phyloP scores from a whole-genome alignment of 2,329 filamentous ascomycete species.

The Mycosphaerella sp. region DNA sequence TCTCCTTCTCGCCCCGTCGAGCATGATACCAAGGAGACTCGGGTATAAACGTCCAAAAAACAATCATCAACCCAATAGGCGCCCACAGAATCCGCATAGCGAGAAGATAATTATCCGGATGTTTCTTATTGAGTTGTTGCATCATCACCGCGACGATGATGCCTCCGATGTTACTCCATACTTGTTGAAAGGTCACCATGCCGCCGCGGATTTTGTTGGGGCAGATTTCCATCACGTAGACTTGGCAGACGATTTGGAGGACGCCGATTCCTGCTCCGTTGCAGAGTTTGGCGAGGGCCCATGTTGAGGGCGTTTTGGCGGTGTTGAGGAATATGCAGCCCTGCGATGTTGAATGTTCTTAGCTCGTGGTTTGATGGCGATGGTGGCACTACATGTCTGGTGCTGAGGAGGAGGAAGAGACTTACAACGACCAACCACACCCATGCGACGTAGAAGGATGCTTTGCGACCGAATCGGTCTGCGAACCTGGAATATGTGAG shows the following conservation, averaged over 20 bases:
- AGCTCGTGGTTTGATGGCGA: not conserved
- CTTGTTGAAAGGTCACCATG: conserved; percentile 6
- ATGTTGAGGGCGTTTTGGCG: conserved; percentile 3
- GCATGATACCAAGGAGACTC: conserved; percentile 8
- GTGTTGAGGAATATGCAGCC: conserved; percentile 8
- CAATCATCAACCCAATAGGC: conserved; percentile 2
- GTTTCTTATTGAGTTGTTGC: conserved; percentile 7
- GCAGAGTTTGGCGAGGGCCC: conserved; percentile 8
- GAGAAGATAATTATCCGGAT: conserved; percentile 5
- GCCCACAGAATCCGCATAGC: conserved; percentile 5
- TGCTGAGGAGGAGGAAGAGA: not conserved
- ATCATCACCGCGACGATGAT: conserved; percentile 9
- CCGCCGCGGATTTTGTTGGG: conserved; percentile 4
- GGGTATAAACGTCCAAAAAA: conserved; percentile 4
- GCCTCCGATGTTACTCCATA: conserved; percentile 5
- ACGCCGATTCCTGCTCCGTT: conserved; percentile 7
- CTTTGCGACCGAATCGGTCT: conserved; percentile 5
- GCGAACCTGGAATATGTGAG: not conserved
- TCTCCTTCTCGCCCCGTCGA: conserved; percentile 5
- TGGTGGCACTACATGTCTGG: not conserved
- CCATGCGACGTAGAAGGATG: conserved; percentile 8
- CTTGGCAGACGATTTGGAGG: conserved; percentile 8
- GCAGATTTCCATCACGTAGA: conserved; percentile 8
- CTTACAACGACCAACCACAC: conserved; percentile 6
- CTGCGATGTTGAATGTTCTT: not conserved